Base-by-base conservation (phyloP, 2,329 filamentous ascomycete species). In the Fusarium napiforme region DNA sequence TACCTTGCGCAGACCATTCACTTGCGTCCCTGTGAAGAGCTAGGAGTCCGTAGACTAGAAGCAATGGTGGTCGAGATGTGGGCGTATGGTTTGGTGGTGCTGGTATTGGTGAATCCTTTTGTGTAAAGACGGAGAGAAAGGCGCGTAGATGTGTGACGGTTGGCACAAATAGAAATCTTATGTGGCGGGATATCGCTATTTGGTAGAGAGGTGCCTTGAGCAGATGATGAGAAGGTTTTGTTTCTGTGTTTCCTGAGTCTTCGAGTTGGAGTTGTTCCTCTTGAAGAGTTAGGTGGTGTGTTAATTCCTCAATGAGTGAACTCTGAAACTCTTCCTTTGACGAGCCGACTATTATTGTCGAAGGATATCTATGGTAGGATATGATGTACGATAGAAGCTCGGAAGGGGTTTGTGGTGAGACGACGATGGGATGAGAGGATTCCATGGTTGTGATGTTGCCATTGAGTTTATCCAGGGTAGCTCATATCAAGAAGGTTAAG, bases 81-180 rank as follows among this genome's bases (percentile, higher is more conserved):
- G 74, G 47, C 2, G 49, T 69, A 57, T 71, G 45, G 21, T 70
- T 69, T 18, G 84, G 84, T 5, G 86, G 86, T 5, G 82, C 65
- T 0, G 81, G 68, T 1, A 84, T 75, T 21, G 75, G 80, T 14
- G 84, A 83, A 62, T 83, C 79, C 2, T 75, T 72, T 5, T 80
- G 71, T 23, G 82, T 82, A 67, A 89, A 87, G 58, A 89, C 86
- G 46, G 92, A 86, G 23, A 98, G 86, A 77, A 92, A 93, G 40
- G 93, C 93, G 60, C 94, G 91, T 11, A 97, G 88, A 80, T 91
- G 91, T 28, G 93, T 90, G 60, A 96, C 87, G 5, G 92, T 94
- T 0, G 93, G 90, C 61, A 90, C 88, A 82, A 97, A 98, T 40
- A 89, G 84, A 14, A 95, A 81, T 61, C 89, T 89, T 71, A 97